A percentile compares a stretch with the other conserved stretches of the same genome.
Conservation (phyloP, 1,284 basidiomycete species). For the Mycosarcoma maydis region DNA sequence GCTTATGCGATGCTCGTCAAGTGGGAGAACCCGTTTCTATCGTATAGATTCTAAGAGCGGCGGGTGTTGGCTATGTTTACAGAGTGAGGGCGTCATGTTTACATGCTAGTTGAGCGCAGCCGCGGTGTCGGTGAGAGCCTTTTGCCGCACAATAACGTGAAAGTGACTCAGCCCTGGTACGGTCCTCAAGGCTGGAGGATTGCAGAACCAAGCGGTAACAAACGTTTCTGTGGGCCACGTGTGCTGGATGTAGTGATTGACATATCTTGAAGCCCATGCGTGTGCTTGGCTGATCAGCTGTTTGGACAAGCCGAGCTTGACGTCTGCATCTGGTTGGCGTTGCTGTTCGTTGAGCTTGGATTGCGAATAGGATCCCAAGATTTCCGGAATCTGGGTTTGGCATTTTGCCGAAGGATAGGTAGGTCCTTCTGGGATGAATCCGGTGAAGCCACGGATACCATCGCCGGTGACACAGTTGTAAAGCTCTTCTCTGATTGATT, state of each 20-base stretch:
- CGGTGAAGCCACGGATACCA: slow-evolving; percentile 53
- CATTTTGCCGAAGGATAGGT: slow-evolving; percentile 5
- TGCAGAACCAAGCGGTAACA: slow-evolving; percentile 53
- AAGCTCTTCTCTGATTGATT: slow-evolving; percentile 14
- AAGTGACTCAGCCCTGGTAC: slow-evolving; percentile 55
- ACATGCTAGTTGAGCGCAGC: not conserved
- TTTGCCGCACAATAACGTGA: slow-evolving; percentile 76
- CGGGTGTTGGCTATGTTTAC: too few species aligned
- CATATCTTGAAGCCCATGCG: slow-evolving; percentile 34
- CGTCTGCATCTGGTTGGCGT: not conserved
- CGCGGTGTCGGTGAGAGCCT: not conserved
- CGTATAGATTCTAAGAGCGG: too few species aligned
- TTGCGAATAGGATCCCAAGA: slow-evolving; percentile 15
- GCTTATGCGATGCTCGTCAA: too few species aligned
- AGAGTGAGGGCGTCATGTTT: too few species aligned
- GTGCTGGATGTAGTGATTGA: slow-evolving; percentile 24
- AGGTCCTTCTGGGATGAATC: slow-evolving; percentile 8
- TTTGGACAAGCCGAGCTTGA: not conserved
- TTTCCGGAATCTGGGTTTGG: not conserved
- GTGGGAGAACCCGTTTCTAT: too few species aligned
- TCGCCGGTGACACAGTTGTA: slow-evolving; percentile 49
- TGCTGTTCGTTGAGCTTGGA: slow-evolving; percentile 15
- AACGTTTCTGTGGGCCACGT: slow-evolving; percentile 29
- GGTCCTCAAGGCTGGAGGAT: slow-evolving; percentile 47
- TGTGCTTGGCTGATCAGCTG: slow-evolving; percentile 28